Base-by-base conservation (phyloP, 2,329 filamentous ascomycete species). In the Celoporthe dispersa region DNA sequence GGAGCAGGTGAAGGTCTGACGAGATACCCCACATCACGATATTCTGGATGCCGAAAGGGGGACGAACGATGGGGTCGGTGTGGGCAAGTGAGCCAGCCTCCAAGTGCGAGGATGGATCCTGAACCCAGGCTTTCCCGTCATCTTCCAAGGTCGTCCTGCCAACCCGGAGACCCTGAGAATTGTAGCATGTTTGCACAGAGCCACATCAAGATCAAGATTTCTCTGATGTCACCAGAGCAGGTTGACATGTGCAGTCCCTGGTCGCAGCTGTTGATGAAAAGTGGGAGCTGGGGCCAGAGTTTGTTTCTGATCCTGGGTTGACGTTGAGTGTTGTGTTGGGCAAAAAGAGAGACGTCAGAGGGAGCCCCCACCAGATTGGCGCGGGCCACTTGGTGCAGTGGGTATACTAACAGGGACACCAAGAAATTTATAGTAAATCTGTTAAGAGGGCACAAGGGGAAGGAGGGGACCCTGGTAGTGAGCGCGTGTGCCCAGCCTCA, bases 401-500 rank as follows among this genome's bases (percentile, higher is more conserved):
- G 31, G 31, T 33, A 12, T 3, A 37, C 31, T 60, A 60, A 37
- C 57, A 37, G 33, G 37, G 5, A 2, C 9, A 37, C 11, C 19
- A n/a, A 19, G 31, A 8, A 16, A 5, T 1, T 35, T 3, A 22
- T 1, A 3, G 28, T 7, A n/a, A 28, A n/a, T 19, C 57, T 60
- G 57, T 60, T 60, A 60, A 22, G 31, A 22, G 19, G 44, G 8
- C 3, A 9, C 19, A 48, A 22, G 44, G 22, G 8, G 44, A 2
- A 22, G 7, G 9, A n/a, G 19, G 33, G 19, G 33, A 37, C 22
- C 57, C 57, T n/a, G 31, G 57, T 37, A 37, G 31, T 25, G 31
- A 6, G 57, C 31, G 33, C 57, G 57, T 25, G 22, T 60, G 57
- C 57, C 57, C 57, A 60, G 57, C 57, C 57, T 22, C 57, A 60